A percentile compares a stretch with the other conserved stretches of the same genome.
phyloP scores from a whole-genome alignment of 768 basidiomycete species.

The Lactifluus hygrophoroides region DNA sequence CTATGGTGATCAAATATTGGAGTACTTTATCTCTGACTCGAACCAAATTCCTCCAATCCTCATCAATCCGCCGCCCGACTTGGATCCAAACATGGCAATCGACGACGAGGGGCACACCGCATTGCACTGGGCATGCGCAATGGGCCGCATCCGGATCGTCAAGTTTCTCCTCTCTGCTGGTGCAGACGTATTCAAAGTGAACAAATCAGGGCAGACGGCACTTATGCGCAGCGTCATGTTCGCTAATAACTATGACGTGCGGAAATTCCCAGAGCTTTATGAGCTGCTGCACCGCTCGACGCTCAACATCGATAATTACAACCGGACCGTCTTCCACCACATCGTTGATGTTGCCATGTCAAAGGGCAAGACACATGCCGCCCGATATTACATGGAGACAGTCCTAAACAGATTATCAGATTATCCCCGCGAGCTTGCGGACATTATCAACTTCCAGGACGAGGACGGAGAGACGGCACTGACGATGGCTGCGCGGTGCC shows the following conservation, averaged over 20 bases:
- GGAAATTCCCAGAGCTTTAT: conserved; percentile 97
- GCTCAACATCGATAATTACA: conserved; percentile 96
- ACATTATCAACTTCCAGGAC: conserved; percentile 98
- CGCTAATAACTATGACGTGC: conserved; percentile 98
- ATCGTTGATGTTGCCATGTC: conserved; percentile 96
- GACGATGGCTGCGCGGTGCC: conserved; percentile 91
- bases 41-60: conserved; percentile 84
- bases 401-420: conserved; percentile 79
- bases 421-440: conserved; percentile 92
- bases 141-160: conserved; percentile 95
- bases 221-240: conserved; percentile 99
- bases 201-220: conserved; percentile 93
- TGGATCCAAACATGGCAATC: conserved; percentile 92
- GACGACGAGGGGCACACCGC: conserved; percentile 98
- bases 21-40: conserved; percentile 98
- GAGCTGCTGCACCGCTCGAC: conserved; percentile 96
- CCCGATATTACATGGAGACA: conserved; percentile 98
- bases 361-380: conserved; percentile 95
- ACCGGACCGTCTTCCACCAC: conserved; percentile 97
- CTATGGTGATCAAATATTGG: conserved; percentile 95
- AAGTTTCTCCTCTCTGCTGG: conserved; percentile 90
- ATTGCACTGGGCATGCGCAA: conserved; percentile 97
- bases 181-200: conserved; percentile 95
- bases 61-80: conserved; percentile 79
- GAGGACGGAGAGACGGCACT: conserved; percentile 98